These are phyloP conservation scores for Clavariopsis aquatica DNA, from an alignment of 495 filamentous ascomycete genomes.

Conservation along the genomic window DNA sequence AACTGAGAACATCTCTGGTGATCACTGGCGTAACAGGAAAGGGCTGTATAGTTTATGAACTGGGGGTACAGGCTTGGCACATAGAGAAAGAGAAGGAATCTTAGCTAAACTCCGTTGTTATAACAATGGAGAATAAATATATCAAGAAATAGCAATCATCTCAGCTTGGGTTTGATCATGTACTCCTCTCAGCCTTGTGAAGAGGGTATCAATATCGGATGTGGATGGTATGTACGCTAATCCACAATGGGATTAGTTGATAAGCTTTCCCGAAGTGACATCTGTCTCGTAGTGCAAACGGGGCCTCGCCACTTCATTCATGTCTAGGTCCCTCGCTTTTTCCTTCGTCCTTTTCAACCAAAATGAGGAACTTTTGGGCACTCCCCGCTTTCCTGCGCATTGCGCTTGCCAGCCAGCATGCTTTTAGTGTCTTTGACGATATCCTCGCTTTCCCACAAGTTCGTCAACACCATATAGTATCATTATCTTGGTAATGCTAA, in stretches of 20 bases:
- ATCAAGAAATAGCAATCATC: too few relatives aligned
- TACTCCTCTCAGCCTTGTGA: too few relatives aligned
- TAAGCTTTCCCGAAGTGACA: slow-evolving; percentile 20
- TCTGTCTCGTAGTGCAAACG: slow-evolving; percentile 16
- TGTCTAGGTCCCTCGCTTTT: neutral
- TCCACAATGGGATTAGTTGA: neutral
- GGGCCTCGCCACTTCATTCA: slow-evolving; percentile 1
- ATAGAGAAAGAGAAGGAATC: neutral
- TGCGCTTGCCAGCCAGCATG: slow-evolving; percentile 56
- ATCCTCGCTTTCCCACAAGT: slow-evolving; percentile 91
- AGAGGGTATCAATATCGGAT: too few relatives aligned
- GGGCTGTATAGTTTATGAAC: too few relatives aligned
- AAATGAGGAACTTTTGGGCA: slow-evolving; percentile 47
- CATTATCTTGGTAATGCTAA: neutral
- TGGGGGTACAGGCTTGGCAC: too few relatives aligned
- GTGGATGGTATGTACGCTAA: neutral
- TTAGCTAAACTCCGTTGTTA: neutral
- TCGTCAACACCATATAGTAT: slow-evolving; percentile 28
- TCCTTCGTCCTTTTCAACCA: neutral
- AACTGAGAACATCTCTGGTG: neutral
- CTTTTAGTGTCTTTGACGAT: slow-evolving; percentile 87
- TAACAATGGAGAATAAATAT: neutral
- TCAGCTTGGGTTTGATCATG: too few relatives aligned
- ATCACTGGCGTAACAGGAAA: too few relatives aligned
- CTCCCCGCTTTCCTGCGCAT: slow-evolving; percentile 46